These are phyloP conservation scores for Barnettozyma populi DNA, from an alignment of 805 yeast genomes.

Conservation along the genomic window DNA sequence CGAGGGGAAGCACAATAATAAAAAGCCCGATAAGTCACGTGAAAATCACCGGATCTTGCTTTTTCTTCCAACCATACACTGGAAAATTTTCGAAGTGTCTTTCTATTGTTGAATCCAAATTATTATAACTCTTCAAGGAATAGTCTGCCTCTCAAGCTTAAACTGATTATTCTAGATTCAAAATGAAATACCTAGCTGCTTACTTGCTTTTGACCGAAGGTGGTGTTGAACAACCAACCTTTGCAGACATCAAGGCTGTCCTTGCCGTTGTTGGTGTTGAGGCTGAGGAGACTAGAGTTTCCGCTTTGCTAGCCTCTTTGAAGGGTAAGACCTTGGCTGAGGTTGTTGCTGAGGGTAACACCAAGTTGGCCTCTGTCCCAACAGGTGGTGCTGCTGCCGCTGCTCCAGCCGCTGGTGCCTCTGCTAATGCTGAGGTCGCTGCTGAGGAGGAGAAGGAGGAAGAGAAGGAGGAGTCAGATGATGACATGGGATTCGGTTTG, in stretches of 20 bases:
- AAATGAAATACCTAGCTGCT: slow-evolving; percentile 87
- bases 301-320: slow-evolving; percentile 64
- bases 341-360: slow-evolving; percentile 74
- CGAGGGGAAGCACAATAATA: neutral
- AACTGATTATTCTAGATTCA: slow-evolving; percentile 62
- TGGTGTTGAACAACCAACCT: slow-evolving; percentile 80
- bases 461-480: slow-evolving; percentile 46
- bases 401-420: slow-evolving; percentile 49
- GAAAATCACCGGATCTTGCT: neutral
- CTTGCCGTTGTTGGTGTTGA: slow-evolving; percentile 76
- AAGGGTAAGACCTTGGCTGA: slow-evolving; percentile 71
- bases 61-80: neutral
- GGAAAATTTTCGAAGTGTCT: neutral
- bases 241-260: slow-evolving; percentile 66
- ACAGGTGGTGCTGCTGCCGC: slow-evolving; percentile 75
- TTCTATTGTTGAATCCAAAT: neutral
- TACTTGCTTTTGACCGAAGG: slow-evolving; percentile 85
- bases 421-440: slow-evolving; percentile 50
- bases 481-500: slow-evolving; percentile 79
- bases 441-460: slow-evolving; percentile 39
- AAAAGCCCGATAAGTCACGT: neutral
- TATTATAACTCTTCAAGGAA: slow-evolving; percentile 42
- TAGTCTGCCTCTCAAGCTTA: slow-evolving; percentile 76
- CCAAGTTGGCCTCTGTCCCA: slow-evolving; percentile 78
- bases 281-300: slow-evolving; percentile 71